Base-by-base conservation (phyloP, 2,329 filamentous ascomycete species). In the Acephala macrosclerotiorum region DNA sequence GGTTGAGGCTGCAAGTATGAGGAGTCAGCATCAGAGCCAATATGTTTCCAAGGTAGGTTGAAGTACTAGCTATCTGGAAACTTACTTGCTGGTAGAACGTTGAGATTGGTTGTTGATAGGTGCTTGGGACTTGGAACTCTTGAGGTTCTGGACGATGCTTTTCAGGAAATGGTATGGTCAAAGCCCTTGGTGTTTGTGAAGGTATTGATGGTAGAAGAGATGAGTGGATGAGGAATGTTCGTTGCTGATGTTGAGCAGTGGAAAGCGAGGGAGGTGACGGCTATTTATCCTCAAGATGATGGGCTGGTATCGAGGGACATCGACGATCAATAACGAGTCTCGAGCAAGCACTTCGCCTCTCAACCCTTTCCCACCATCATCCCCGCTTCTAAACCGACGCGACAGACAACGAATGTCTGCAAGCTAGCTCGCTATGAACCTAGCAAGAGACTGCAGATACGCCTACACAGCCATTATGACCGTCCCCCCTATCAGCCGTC, bases 381-480 rank as follows among this genome's bases (percentile, higher is more conserved):
- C 45, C 60, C 65, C 63, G 60, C 60, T 65, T 62, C 60, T 58
- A 33, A 36, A 66, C 69, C 61, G 60, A 71, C 40, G 64, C 70
- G 71, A 68, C 66, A 70, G 64, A 72, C 72, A 67, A 73, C 65
- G 67, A 68, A 74, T 66, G 68, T 68, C 29, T 64, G 73, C 69
- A 72, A 73, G 63, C 59, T 60, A 65, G 63, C 63, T 58, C 51
- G 66, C 68, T 60, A 63, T 55, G 60, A 58, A 62, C 57, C 47
- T 60, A 45, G 57, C 26, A 26, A 26, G 26, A 53, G 49, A 53
- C 25, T 53, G 49, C 49, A 53, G 26, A 53, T 33, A 14, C 29
- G 35, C 55, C 55, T 5, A 38, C 20, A n/a, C n/a, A 22, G 20
- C 11, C 45, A 20, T 22, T 25, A 20, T 12, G 45, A 42, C 4